A percentile compares a stretch with the other conserved stretches of the same genome.
Conservation (phyloP, 176 grass and related monocot species). For the Ensete ventricosum region DNA sequence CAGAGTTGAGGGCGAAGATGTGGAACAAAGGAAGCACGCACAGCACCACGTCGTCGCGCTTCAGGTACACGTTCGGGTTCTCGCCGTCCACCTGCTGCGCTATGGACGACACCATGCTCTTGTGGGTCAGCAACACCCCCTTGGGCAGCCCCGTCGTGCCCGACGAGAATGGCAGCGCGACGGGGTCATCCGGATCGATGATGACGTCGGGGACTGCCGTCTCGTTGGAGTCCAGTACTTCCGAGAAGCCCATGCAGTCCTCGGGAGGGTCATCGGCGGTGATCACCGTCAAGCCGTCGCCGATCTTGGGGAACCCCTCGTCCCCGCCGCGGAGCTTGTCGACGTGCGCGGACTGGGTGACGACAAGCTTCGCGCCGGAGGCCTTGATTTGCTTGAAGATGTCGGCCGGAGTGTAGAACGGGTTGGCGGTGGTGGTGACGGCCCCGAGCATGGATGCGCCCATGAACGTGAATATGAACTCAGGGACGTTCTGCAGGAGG, state of each 20-base stretch:
- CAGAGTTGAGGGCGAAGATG: constrained; percentile 39
- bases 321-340: constrained; percentile 18
- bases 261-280: constrained; percentile 16
- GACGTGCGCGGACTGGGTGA: constrained; percentile 29
- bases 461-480: constrained; percentile 36
- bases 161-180: constrained; percentile 34
- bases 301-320: not conserved
- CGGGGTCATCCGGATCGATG: constrained; percentile 22
- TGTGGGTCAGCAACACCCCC: constrained; percentile 37
- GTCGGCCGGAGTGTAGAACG: constrained; percentile 25
- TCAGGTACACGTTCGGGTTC: constrained; percentile 32
- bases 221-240: constrained; percentile 10
- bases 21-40: constrained; percentile 46
- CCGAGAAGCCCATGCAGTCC: constrained; percentile 23
- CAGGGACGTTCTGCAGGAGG: constrained; percentile 28
- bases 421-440: constrained; percentile 33
- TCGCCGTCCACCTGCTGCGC: constrained; percentile 39
- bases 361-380: constrained; percentile 20
- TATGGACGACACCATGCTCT: constrained; percentile 30
- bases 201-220: not conserved
- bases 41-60: constrained; percentile 24
- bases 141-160: constrained; percentile 40
- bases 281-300: constrained; percentile 8
- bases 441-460: constrained; percentile 36
- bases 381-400: constrained; percentile 40